These are phyloP conservation scores for Trametes hirsuta DNA, from an alignment of 1,284 basidiomycete genomes.

Conservation along the genomic window DNA sequence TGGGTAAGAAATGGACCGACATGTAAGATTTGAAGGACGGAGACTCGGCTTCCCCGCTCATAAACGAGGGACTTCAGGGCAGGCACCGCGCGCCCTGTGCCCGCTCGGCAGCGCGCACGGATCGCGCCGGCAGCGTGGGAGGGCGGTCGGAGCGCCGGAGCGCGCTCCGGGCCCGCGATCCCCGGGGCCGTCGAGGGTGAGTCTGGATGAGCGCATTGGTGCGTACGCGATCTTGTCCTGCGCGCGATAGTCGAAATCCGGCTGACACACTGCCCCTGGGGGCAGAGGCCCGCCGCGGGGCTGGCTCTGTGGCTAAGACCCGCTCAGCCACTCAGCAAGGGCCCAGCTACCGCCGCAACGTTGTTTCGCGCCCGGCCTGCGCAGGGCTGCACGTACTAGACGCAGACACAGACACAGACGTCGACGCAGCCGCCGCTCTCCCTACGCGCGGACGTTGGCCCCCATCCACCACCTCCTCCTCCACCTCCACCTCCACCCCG, in stretches of 20 bases:
- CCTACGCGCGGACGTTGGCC: not conserved
- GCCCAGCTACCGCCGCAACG: slow-evolving; percentile 13
- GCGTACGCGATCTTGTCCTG: not conserved
- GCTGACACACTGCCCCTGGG: slow-evolving; percentile 14
- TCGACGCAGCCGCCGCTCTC: not conserved
- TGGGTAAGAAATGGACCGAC: slow-evolving; percentile 66
- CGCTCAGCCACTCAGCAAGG: not conserved
- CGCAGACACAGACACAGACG: not conserved
- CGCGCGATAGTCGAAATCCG: slow-evolving; percentile 1
- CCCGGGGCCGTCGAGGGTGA: slow-evolving; percentile 1
- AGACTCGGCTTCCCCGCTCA: slow-evolving; percentile 10
- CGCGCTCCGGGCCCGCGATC: slow-evolving; percentile 7
- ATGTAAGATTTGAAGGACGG: slow-evolving; percentile 55
- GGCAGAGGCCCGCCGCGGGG: too few relatives aligned
- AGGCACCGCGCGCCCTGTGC: slow-evolving; percentile 26
- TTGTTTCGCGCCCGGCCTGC: slow-evolving; percentile 5
- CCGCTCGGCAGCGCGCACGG: not conserved
- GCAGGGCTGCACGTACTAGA: too few relatives aligned
- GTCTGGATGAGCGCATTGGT: not conserved
- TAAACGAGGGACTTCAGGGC: slow-evolving; percentile 42
- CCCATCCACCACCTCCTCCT: not conserved
- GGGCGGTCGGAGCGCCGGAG: slow-evolving; percentile 3
- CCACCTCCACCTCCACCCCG: slow-evolving; percentile 8
- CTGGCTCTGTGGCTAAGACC: not conserved
- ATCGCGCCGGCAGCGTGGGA: not conserved